Base-by-base conservation (phyloP, 2,329 filamentous ascomycete genomes). In the Huntiella moniliformis region DNA sequence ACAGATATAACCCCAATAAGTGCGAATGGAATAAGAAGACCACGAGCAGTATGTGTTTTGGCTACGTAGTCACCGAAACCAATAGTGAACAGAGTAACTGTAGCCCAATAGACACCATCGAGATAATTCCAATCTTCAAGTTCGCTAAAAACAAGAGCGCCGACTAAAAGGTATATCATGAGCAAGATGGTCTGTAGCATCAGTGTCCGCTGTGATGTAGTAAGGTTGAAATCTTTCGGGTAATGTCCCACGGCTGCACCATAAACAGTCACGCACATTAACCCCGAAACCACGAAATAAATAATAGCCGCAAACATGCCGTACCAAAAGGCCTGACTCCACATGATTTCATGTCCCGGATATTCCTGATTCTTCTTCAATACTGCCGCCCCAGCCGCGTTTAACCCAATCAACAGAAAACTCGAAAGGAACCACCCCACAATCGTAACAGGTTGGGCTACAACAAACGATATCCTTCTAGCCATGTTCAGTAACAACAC, bases 161-260 rank as follows among this genome's bases (percentile, higher is more conserved):
- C 87, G 2, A 85, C 61, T 0, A 82, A 75, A 0, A 95, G 65
- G 66, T 91, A 94, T 41, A 83, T 62, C 44, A 93, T 77, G 56
- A 92, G 83, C 46, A 82, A 65, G 60, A 92, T 92, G 1, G 85
- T 93, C 60, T 95, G 87, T 22, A 94, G 63, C 67, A 95, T 94
- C 16, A 95, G 65, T 0, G 84, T 94, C 7, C 87, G 73, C 59
- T 95, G 87, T 50, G 79, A 80, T 45, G 78, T 73, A 0, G 81
- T 87, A 17, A 94, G 67, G 53, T 71, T 66, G 53, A 94, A 94
- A 55, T 85, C 78, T 53, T 83, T 79, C 5, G 71, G 70, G 54
- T 93, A 94, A 53, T 83, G 80, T 1, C 67, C 66, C 0, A 56
- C 55, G 12, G 74, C 72, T 40, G 86, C 87, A 6, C 85, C 85